Base-by-base conservation (phyloP, 371 early-diverging fungal genomes). In the Chytridium lagenaria region DNA sequence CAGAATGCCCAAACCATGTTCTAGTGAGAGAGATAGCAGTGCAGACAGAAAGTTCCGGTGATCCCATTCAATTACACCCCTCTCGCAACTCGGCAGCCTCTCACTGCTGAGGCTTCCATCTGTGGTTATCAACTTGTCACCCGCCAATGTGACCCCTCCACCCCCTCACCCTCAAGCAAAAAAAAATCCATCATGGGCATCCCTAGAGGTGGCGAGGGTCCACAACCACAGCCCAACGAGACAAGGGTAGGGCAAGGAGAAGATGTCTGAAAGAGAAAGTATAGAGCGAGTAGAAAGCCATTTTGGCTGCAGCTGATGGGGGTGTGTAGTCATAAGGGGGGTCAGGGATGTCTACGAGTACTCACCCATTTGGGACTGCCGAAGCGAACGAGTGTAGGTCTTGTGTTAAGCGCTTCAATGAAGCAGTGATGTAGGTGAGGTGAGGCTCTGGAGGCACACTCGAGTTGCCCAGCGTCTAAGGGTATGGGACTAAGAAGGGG, bases 161-260 rank as follows among this genome's bases (percentile, higher is more conserved):
- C 55, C n/a, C 12, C 26, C 5, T 26, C 55, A 52, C 12, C 55
- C 44, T 44, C 55, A n/a, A 12, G 5, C 5, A 26, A 52, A 52
- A 52, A 52, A 52, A 52, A 52, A 52, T 52, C 55, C 55, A 52
- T 19, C 44, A 44, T 44, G 12, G 44, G 44, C 44, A 44, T 44
- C 44, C n/a, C n/a, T n/a, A 44, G 44, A 44, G 44, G 44, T 44
- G 44, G 44, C 44, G 44, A 44, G 44, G 44, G 44, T 44, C 44
- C 19, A 44, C 44, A 12, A 44, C 44, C 44, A 19, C 44, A 7
- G 44, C 19, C 44, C 44, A 44, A 44, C 7, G 44, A 44, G 19
- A 44, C 44, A 44, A n/a, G n/a, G n/a, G n/a, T n/a, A n/a, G n/a
- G n/a, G n/a, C n/a, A 7, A 44, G 44, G 19, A 44, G 44, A 19